A percentile compares a stretch with the other conserved stretches of the same genome.
Conservation (phyloP, 202 grass and related monocot genomes). For the Elaeis oleifera region DNA sequence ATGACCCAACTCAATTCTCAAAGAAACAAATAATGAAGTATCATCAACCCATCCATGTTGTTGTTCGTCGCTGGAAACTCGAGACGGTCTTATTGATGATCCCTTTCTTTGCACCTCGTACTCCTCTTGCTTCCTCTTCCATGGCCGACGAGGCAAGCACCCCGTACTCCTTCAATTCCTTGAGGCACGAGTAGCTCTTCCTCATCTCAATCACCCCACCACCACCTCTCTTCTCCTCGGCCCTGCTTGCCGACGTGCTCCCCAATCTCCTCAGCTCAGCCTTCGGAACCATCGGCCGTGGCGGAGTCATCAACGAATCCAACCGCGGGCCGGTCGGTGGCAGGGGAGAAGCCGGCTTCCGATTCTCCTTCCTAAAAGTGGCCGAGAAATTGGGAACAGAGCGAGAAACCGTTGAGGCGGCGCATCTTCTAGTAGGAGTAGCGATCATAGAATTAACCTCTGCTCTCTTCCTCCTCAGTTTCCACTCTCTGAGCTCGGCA, state of each 20-base stretch:
- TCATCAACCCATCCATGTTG: background rate
- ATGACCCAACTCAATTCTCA: too few relatives aligned
- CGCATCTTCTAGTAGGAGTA: background rate
- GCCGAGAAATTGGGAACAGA: conserved; percentile 12
- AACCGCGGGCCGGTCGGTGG: background rate
- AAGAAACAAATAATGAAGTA: too few relatives aligned
- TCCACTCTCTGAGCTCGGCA: conserved; percentile 16
- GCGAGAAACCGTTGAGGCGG: background rate
- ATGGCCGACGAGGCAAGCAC: too few relatives aligned
- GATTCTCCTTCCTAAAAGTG: conserved; percentile 10
- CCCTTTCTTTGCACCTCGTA: background rate
- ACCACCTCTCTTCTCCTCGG: background rate
- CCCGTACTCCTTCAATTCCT: conserved; percentile 8
- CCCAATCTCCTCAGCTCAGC: background rate
- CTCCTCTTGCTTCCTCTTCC: background rate
- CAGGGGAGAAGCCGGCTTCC: conserved; percentile 5
- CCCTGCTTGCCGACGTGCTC: background rate
- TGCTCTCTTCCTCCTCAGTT: background rate
- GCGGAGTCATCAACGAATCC: background rate
- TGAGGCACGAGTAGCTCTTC: conserved; percentile 19
- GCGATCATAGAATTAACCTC: background rate
- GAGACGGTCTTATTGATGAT: background rate
- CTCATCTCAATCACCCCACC: background rate
- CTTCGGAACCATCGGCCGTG: background rate
- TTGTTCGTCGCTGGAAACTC: background rate